Percentiles rank a stretch among this genome's conserved stretches.
Evolutionary conservation across 371 early-diverging fungal genomes (phyloP).

Genomic region (Smittium mucronatum): DNA sequence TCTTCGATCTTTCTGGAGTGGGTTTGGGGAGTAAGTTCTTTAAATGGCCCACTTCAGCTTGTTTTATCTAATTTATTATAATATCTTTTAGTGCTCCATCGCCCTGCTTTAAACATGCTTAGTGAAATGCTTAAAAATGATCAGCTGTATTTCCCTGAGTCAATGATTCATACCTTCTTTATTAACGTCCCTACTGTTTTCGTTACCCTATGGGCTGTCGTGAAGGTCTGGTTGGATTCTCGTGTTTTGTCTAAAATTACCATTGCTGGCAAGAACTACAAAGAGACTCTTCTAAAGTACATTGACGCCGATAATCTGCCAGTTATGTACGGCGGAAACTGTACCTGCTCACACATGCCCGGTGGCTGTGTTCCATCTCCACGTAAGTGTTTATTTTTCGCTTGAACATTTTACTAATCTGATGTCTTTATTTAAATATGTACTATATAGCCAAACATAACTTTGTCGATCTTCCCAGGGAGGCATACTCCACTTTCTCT

Average conservation of each 20-base stretch:
- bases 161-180: slow-evolving; percentile 58
- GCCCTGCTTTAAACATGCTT: slow-evolving; percentile 61
- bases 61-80: too few species aligned
- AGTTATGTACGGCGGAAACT: slow-evolving; percentile 58
- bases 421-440: background rate
- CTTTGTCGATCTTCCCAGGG: slow-evolving; percentile 28
- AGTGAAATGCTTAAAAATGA: slow-evolving; percentile 61
- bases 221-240: slow-evolving; percentile 72
- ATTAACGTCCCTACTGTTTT: slow-evolving; percentile 74
- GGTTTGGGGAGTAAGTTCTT: slow-evolving; percentile 13
- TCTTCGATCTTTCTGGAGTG: slow-evolving; percentile 71
- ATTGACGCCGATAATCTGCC: slow-evolving; percentile 67
- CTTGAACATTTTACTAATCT: too few species aligned
- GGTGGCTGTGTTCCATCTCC: slow-evolving; percentile 42
- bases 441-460: slow-evolving; percentile 18
- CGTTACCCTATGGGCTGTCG: slow-evolving; percentile 64
- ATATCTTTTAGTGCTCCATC: slow-evolving; percentile 44
- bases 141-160: slow-evolving; percentile 73
- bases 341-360: slow-evolving; percentile 66
- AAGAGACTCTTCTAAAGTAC: slow-evolving; percentile 47
- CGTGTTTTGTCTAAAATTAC: slow-evolving; percentile 66
- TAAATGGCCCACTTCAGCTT: too few species aligned
- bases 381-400: background rate
- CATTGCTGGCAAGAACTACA: slow-evolving; percentile 55
- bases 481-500: slow-evolving; percentile 16